These are phyloP conservation scores for Thuidium tamariscinum DNA, from an alignment of 225 moss, liverwort and hornwort species.

Conservation along the genomic window DNA sequence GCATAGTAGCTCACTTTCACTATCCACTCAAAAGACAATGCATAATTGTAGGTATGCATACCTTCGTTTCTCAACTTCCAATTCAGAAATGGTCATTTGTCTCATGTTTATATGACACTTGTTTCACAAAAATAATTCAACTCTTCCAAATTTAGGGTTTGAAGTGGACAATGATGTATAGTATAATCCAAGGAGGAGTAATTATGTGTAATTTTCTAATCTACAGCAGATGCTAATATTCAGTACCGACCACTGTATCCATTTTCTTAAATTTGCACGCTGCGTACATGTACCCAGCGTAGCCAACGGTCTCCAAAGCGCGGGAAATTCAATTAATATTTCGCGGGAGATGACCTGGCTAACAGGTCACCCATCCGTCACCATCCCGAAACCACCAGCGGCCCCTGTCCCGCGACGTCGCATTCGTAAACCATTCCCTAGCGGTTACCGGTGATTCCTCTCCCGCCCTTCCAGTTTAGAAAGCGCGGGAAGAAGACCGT, in stretches of 20 bases:
- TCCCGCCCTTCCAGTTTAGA: conserved; percentile 3
- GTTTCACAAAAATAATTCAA: neutral
- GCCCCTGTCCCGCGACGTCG: too few relatives aligned
- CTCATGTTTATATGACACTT: too few relatives aligned
- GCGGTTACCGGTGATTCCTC: neutral
- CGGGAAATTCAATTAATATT: neutral
- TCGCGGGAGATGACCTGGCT: neutral
- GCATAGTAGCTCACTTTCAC: too few relatives aligned
- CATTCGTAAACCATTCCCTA: neutral
- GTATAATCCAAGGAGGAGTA: neutral
- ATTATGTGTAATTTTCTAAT: neutral
- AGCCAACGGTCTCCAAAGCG: neutral
- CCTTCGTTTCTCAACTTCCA: too few relatives aligned
- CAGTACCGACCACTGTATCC: neutral
- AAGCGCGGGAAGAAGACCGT: conserved; percentile 26
- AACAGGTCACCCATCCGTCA: neutral
- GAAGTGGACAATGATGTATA: too few relatives aligned
- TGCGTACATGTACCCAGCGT: neutral
- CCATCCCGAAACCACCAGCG: neutral
- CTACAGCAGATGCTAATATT: neutral
- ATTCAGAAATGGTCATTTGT: too few relatives aligned
- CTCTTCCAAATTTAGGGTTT: too few relatives aligned
- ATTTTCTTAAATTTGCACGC: neutral
- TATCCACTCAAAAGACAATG: too few relatives aligned
- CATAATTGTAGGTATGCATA: too few relatives aligned